These are phyloP conservation scores for Clarireedia paspali DNA, from an alignment of 2,329 filamentous ascomycete genomes.

Conservation along the genomic window DNA sequence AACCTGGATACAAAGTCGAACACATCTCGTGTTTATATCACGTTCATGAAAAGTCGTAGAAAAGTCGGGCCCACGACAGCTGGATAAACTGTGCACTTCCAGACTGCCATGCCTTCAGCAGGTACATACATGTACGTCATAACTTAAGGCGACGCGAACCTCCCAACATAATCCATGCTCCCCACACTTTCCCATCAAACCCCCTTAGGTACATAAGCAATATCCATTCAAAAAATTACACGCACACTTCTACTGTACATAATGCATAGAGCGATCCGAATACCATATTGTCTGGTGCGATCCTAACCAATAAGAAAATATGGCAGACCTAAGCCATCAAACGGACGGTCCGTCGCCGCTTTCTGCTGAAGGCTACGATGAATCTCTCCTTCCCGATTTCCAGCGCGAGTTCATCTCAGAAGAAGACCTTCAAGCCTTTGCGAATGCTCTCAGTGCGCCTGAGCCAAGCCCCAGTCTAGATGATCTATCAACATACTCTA, in stretches of 20 bases:
- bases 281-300: background rate
- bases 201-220: background rate
- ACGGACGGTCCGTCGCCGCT: slow-evolving; percentile 48
- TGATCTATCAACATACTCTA: slow-evolving; percentile 31
- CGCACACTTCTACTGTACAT: slow-evolving; percentile 4
- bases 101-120: background rate
- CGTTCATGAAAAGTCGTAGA: no score
- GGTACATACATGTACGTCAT: slow-evolving; percentile 5
- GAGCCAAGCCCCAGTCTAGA: slow-evolving; percentile 60
- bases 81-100: no score
- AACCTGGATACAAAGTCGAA: no score
- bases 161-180: slow-evolving; percentile 1
- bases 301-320: slow-evolving; percentile 11
- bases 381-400: slow-evolving; percentile 65
- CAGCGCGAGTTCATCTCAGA: slow-evolving; percentile 68
- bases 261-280: slow-evolving; percentile 1
- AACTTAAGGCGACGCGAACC: background rate
- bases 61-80: no score
- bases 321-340: slow-evolving; percentile 28
- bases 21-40: no score
- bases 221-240: background rate
- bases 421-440: slow-evolving; percentile 70
- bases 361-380: slow-evolving; percentile 61
- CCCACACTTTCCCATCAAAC: slow-evolving; percentile 5
- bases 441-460: slow-evolving; percentile 72